These are phyloP conservation scores for Cryphonectria naterciae DNA, from an alignment of 2,329 filamentous ascomycete genomes.

Conservation along the genomic window DNA sequence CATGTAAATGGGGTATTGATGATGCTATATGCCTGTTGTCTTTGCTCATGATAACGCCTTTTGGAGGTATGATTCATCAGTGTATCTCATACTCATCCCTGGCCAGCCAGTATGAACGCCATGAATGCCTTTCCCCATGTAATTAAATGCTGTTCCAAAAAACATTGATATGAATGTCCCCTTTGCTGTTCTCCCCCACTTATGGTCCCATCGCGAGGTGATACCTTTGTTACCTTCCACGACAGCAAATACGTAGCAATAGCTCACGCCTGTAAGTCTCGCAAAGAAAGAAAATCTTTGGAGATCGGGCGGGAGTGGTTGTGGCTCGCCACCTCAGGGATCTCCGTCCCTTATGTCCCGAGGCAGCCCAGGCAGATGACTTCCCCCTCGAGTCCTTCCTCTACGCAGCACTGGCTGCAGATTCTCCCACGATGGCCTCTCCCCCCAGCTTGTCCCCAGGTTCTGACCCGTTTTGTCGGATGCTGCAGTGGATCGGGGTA, in stretches of 20 bases:
- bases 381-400: conserved; percentile 66
- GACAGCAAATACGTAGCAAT: not conserved
- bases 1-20: not conserved
- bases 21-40: not conserved
- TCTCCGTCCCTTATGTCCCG: conserved; percentile 6
- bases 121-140: not conserved
- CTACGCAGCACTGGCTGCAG: conserved; percentile 71
- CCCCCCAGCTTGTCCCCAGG: conserved; percentile 41
- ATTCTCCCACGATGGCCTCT: conserved; percentile 57
- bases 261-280: not conserved
- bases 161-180: not conserved
- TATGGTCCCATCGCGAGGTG: not conserved
- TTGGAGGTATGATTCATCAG: not conserved
- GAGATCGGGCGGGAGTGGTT: not conserved
- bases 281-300: not conserved
- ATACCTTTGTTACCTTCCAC: not conserved
- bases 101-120: not conserved
- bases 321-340: not conserved
- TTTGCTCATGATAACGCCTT: not conserved
- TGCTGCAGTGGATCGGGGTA: conserved; percentile 19
- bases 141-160: not conserved
- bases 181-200: not conserved
- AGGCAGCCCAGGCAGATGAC: conserved; percentile 69
- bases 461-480: conserved; percentile 12
- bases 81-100: not conserved